These are phyloP conservation scores for Corinectria fuckeliana DNA, from an alignment of 2,329 filamentous ascomycete species.

Conservation along the genomic window DNA sequence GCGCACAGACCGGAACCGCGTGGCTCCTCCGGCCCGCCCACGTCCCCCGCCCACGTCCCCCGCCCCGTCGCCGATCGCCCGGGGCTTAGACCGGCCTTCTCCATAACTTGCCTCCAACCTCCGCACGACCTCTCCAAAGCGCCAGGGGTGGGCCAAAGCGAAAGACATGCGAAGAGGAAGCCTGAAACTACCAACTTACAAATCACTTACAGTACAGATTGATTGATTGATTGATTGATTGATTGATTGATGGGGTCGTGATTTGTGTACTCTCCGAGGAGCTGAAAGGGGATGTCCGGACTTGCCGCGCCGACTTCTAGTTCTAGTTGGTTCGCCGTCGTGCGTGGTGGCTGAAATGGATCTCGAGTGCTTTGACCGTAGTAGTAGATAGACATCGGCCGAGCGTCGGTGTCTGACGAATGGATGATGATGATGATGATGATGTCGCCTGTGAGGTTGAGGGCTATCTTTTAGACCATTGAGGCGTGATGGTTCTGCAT, in stretches of 20 bases:
- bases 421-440: too few species aligned
- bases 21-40: slow-evolving; percentile 6
- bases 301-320: too few species aligned
- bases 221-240: too few species aligned
- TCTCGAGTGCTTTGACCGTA: neutral
- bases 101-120: neutral
- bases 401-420: neutral
- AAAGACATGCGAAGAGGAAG: too few species aligned
- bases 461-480: neutral
- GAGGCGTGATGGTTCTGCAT: neutral
- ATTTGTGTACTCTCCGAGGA: too few species aligned
- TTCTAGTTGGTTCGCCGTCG: too few species aligned
- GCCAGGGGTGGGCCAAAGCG: too few species aligned
- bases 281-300: too few species aligned
- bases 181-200: too few species aligned
- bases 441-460: neutral
- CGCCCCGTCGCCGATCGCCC: slow-evolving; percentile 1
- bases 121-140: neutral
- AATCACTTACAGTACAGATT: too few species aligned
- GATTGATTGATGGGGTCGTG: too few species aligned
- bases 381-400: neutral
- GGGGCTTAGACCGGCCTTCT: neutral
- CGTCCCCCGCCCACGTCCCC: slow-evolving; percentile 1
- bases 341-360: too few species aligned
- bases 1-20: slow-evolving; percentile 15